Base-by-base conservation (phyloP, 176 grass and related monocot species). In the Elymus sibiricus region DNA sequence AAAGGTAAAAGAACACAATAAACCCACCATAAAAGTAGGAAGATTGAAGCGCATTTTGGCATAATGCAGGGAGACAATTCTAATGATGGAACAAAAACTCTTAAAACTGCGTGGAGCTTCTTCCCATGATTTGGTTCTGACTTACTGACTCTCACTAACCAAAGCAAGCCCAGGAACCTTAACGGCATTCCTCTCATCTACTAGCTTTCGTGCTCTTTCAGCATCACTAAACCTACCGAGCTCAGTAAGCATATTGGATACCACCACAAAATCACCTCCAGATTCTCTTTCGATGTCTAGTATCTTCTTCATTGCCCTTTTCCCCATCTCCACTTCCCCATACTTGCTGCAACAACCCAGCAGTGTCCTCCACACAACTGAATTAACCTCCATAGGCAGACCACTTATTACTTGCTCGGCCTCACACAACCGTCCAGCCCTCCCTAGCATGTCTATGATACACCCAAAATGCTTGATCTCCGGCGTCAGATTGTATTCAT, bases 381-480 rank as follows among this genome's bases (percentile, higher is more conserved):
- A 86, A 85, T 92, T 95, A 38, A 90, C 88, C 66, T 79, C 80
- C 60, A 92, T 35, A 13, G 90, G 93, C 86, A 95, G 79, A 47
- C 74, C 80, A 27, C 24, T 49, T 62, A 92, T 92, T 85, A 95
- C 82, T 55, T 92, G 83, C 76, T 90, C 90, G 12, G 90, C 88
- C 26, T 90, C 93, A 70, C 3, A 46, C 65, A 95, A 82, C 35
- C 86, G 74, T 46, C 93, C 93, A 64, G 90, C 90, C 66, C 93
- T 90, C 28, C 93, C 93, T 82, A 95, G 62, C 80, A 92, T 81
- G 77, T 95, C 93, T 40, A 95, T 90, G 56, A 95, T 64, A 76
- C 93, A 95, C 22, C 93, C 90, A 61, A 89, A 95, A 86, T 95
- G 93, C 80, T 92, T 92, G 46, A 82, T 82, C 76, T 89, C 93